Base-by-base conservation (phyloP, 2,329 filamentous ascomycete genomes). In the Beauveria rudraprayagi region DNA sequence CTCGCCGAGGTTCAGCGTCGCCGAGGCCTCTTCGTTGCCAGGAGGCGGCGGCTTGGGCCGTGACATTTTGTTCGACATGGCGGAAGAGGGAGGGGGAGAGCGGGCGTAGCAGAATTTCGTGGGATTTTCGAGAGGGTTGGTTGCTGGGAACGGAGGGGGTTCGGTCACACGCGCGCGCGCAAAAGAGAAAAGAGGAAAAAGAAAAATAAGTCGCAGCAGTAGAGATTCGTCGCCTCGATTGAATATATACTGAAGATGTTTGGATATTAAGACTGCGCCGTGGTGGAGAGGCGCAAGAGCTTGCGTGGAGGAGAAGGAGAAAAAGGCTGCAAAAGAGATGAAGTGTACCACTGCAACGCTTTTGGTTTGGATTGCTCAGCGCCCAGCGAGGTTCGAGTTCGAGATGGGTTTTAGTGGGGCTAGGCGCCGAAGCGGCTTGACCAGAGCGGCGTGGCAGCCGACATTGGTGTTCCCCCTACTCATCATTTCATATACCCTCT, bases 11-110 rank as follows among this genome's bases (percentile, higher is more conserved):
- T 88, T 90, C 65, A 97, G 85, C 60, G 86, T 85, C 8, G 84
- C 80, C 55, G 88, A 86, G 26, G 93, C 92, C 78, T 97, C 92
- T 75, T 97, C 93, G 73, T 96, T 92, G 71, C 89, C 89, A 61
- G 85, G 82, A 53, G 83, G 83, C 50, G 81, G 78, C 65, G 86
- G 88, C 76, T 89, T 91, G 64, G 82, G 80, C 63, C 89, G 87
- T 60, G 87, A 86, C 30, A 83, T 85, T 40, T 75, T 75, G 66
- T 77, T 71, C 65, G 77, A 74, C 66, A 71, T 73, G 58, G 54
- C 64, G 46, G 11, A 10, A 16, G 40, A 22, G 22, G 43, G 24
- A 26, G 28, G 16, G n/a, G 8, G 10, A 43, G 19, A 56, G 30
- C 17, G 16, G 40, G 17, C 14, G 50, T 52, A 19, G 9, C 16